Evolutionary conservation across 768 basidiomycete species (phyloP).

Genomic region (Termitomyces sp.): DNA sequence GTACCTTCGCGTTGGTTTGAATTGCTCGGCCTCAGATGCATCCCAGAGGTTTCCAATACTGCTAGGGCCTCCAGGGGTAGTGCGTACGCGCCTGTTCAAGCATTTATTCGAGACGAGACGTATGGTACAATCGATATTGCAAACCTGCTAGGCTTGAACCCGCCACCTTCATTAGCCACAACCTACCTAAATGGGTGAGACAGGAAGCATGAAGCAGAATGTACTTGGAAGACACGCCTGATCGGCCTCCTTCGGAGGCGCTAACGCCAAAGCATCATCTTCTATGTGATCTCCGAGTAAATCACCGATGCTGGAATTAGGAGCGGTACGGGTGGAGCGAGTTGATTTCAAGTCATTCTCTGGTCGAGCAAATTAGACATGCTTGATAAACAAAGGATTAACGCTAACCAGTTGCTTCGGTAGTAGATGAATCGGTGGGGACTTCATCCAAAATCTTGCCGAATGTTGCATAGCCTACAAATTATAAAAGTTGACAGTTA

Average conservation of each 20-base stretch:
- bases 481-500: not conserved
- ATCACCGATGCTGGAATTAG: conserved; percentile 45
- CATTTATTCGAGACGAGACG: not conserved
- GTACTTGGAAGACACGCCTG: not conserved
- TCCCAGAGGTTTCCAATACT: conserved; percentile 44
- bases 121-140: conserved; percentile 1
- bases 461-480: conserved; percentile 64
- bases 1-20: conserved; percentile 68
- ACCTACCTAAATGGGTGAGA: not conserved
- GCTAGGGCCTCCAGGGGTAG: conserved; percentile 38
- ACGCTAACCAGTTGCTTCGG: conserved; percentile 1
- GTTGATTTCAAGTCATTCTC: conserved; percentile 42
- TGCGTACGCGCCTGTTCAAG: conserved; percentile 34
- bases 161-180: conserved; percentile 22
- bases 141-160: conserved; percentile 45
- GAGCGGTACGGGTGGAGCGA: conserved; percentile 50
- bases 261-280: conserved; percentile 54
- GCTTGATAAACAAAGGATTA: not conserved
- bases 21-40: conserved; percentile 36
- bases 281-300: conserved; percentile 43
- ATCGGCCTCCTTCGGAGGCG: conserved; percentile 34
- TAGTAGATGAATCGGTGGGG: conserved; percentile 3
- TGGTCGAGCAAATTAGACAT: conserved; percentile 2
- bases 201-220: not conserved
- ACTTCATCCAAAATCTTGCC: conserved; percentile 41